A percentile compares a stretch with the other conserved stretches of the same genome.
phyloP scores from a whole-genome alignment of 2,329 filamentous ascomycete genomes.

The Pseudogymnoascus sp. region DNA sequence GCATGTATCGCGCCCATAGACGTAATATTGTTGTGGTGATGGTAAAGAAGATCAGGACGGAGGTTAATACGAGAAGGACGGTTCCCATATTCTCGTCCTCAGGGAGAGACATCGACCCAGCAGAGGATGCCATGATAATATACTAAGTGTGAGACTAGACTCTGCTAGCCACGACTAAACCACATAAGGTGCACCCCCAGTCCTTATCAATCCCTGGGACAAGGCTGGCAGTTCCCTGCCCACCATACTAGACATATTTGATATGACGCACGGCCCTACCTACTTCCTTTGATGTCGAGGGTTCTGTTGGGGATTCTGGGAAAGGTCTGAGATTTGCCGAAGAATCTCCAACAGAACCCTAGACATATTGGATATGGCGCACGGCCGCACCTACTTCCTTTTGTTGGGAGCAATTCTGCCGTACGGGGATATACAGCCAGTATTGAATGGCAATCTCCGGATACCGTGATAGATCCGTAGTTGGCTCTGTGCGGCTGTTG shows the following conservation, averaged over 20 bases:
- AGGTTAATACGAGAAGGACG: conserved; percentile 27
- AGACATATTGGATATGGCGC: no score
- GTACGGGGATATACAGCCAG: no score
- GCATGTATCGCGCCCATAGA: conserved; percentile 25
- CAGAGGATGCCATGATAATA: not conserved
- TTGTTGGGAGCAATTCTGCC: no score
- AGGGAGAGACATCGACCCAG: not conserved
- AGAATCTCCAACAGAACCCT: no score
- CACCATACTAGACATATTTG: not conserved
- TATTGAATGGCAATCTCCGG: no score
- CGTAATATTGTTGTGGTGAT: conserved; percentile 28
- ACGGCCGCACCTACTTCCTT: no score
- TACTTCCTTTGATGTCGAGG: not conserved
- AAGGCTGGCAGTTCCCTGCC: not conserved
- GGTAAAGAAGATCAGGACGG: conserved; percentile 27
- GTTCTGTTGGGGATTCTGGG: not conserved
- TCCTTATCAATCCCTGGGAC: not conserved
- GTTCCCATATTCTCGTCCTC: conserved; percentile 19
- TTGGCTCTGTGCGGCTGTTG: no score
- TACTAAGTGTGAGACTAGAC: not conserved
- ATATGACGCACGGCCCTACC: not conserved
- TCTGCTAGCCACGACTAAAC: not conserved
- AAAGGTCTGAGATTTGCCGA: no score
- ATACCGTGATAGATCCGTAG: no score
- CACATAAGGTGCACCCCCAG: not conserved